A percentile compares a stretch with the other conserved stretches of the same genome.
Evolutionary conservation across 2,329 filamentous ascomycete genomes (phyloP).

Genomic region (Beauveria brongniartii): DNA sequence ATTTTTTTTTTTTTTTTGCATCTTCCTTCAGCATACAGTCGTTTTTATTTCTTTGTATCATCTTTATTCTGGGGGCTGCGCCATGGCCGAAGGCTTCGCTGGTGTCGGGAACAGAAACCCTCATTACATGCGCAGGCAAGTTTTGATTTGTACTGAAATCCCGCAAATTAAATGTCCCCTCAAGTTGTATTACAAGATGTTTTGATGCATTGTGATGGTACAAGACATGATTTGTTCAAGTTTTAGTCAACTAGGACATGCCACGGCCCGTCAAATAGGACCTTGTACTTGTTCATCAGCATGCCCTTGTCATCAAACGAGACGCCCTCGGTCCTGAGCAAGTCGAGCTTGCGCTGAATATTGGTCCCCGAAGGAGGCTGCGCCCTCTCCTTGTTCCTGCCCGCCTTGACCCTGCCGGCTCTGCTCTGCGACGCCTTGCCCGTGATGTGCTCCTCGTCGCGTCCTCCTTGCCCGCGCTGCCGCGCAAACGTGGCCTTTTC

Average conservation of each 20-base stretch:
- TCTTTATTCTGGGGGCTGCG: neutral
- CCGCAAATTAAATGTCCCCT: neutral
- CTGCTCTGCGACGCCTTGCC: slow-evolving; percentile 10
- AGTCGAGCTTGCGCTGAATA: slow-evolving; percentile 6
- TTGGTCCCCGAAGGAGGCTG: slow-evolving; percentile 10
- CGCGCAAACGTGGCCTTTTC: neutral
- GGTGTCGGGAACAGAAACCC: neutral
- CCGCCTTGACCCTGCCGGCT: slow-evolving; percentile 1
- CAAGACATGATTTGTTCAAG: neutral
- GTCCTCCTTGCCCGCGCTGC: no score
- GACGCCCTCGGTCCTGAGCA: slow-evolving; percentile 6
- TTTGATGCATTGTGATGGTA: neutral
- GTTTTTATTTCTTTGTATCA: neutral
- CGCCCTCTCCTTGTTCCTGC: neutral
- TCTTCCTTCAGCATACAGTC: neutral
- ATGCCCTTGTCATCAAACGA: slow-evolving; percentile 8
- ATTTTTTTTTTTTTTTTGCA: neutral
- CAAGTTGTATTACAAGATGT: neutral
- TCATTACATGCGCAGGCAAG: neutral
- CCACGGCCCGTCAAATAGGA: slow-evolving; percentile 11
- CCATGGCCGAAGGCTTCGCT: neutral
- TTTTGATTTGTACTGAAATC: neutral
- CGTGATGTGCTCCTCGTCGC: neutral
- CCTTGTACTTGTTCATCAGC: slow-evolving; percentile 6
- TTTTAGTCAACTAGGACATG: neutral